phyloP scores from a whole-genome alignment of 2,329 filamentous ascomycete species.

The Monosporascus sp. region DNA sequence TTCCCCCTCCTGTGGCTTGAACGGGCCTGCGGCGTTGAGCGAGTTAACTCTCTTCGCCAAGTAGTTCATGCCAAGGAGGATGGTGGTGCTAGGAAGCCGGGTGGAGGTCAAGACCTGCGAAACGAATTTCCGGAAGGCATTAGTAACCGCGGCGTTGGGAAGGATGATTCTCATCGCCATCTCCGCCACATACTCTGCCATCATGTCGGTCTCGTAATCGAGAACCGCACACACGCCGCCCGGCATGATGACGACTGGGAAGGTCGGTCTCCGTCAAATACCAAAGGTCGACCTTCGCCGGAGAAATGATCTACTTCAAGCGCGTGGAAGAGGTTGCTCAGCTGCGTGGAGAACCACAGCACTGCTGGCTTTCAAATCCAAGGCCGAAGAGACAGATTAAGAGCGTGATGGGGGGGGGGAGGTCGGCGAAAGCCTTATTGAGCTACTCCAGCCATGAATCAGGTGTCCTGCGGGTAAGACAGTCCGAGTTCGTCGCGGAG shows the following conservation, averaged over 20 bases:
- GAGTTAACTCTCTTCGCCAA: slow-evolving; percentile 77
- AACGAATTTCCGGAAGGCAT: slow-evolving; percentile 86
- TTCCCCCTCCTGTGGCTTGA: slow-evolving; percentile 60
- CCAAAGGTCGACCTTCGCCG: slow-evolving; percentile 23
- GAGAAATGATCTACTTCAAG: slow-evolving; percentile 34
- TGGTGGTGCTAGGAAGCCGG: slow-evolving; percentile 83
- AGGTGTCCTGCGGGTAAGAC: slow-evolving; percentile 3
- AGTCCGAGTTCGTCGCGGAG: background rate
- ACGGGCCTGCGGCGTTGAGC: slow-evolving; percentile 53
- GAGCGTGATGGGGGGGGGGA: slow-evolving; percentile 10
- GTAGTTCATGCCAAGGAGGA: slow-evolving; percentile 86
- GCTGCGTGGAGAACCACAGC: slow-evolving; percentile 19
- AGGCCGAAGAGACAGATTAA: slow-evolving; percentile 32
- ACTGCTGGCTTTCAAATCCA: slow-evolving; percentile 26
- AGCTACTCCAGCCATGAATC: slow-evolving; percentile 32
- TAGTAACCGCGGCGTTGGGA: slow-evolving; percentile 50
- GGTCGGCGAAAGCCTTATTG: slow-evolving; percentile 29
- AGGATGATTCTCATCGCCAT: slow-evolving; percentile 64
- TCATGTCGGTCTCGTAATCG: slow-evolving; percentile 94
- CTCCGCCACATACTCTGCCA: slow-evolving; percentile 92
- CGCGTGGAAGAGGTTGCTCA: slow-evolving; percentile 29
- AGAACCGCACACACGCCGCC: slow-evolving; percentile 90
- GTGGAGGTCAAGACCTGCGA: slow-evolving; percentile 87
- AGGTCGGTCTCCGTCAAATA: slow-evolving; percentile 22
- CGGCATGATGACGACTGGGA: slow-evolving; percentile 47